Conservation (phyloP, 352 stramenopile genomes). For the Pythium guiyangense region DNA sequence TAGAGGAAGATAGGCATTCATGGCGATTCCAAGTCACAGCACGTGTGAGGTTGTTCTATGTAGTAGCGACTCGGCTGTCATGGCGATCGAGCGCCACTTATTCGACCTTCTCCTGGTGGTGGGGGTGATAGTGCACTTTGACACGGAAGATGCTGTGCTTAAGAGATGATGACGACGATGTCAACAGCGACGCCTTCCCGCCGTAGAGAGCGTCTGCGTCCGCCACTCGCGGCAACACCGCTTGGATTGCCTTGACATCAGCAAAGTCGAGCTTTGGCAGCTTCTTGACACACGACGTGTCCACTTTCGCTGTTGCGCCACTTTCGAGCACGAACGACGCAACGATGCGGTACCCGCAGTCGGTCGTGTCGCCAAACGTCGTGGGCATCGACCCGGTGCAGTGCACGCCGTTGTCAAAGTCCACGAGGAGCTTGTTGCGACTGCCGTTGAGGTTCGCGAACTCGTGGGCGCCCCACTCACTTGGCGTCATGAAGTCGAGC, state of each 20-base stretch:
- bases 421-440: constrained; percentile 13
- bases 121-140: too few relatives aligned
- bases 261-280: constrained; percentile 7
- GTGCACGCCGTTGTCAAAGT: constrained; percentile 22
- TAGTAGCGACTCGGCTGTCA: too few relatives aligned
- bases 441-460: constrained; percentile 13
- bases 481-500: constrained; percentile 17
- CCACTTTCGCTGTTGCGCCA: constrained; percentile 15
- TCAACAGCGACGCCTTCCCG: too few relatives aligned
- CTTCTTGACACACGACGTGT: constrained; percentile 19
- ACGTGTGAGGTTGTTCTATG: too few relatives aligned
- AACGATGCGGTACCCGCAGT: constrained; percentile 18
- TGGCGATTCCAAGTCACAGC: too few relatives aligned
- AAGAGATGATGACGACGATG: too few relatives aligned
- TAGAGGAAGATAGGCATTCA: too few relatives aligned
- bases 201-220: too few relatives aligned
- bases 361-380: neutral
- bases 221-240: too few relatives aligned
- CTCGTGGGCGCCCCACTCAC: neutral
- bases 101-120: too few relatives aligned
- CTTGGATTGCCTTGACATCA: constrained; percentile 2
- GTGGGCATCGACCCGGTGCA: constrained; percentile 8
- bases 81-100: too few relatives aligned
- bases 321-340: constrained; percentile 11
- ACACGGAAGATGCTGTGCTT: too few relatives aligned